Evolutionary conservation across 2,329 filamentous ascomycete genomes (phyloP).

Genomic region (Claviceps africana): DNA sequence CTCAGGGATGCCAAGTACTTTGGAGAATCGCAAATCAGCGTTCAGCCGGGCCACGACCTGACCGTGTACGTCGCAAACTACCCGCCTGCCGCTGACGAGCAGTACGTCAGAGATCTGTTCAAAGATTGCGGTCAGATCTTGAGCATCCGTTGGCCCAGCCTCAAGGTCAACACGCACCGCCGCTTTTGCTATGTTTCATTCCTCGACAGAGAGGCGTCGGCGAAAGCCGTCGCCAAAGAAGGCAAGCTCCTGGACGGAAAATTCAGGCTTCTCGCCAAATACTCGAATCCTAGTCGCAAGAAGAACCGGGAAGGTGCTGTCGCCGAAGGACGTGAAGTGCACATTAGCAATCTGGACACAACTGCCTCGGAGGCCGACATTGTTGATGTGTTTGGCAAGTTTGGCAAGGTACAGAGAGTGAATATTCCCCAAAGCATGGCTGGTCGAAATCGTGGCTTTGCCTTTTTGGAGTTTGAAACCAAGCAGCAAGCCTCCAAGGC

Average conservation of each 20-base stretch:
- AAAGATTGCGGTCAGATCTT: constrained; percentile 67
- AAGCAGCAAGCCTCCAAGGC: constrained; percentile 55
- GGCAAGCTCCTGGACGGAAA: constrained; percentile 54
- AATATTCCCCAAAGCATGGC: constrained; percentile 55
- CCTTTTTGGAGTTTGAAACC: constrained; percentile 63
- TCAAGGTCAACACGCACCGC: constrained; percentile 77
- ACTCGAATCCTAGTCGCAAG: constrained; percentile 69
- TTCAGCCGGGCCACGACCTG: constrained; percentile 60
- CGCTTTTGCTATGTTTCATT: constrained; percentile 98
- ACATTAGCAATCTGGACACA: constrained; percentile 55
- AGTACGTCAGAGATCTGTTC: constrained; percentile 55
- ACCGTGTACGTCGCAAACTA: constrained; percentile 90
- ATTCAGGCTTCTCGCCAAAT: constrained; percentile 59
- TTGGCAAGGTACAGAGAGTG: constrained; percentile 59
- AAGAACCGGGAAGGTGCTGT: constrained; percentile 67
- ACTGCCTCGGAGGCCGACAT: constrained; percentile 54
- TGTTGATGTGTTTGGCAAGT: constrained; percentile 55
- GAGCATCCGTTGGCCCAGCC: constrained; percentile 75
- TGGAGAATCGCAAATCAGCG: constrained; percentile 56
- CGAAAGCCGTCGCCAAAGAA: constrained; percentile 59
- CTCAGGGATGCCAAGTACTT: constrained; percentile 72
- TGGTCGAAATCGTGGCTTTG: constrained; percentile 61
- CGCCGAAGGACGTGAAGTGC: constrained; percentile 78
- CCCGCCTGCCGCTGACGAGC: constrained; percentile 59
- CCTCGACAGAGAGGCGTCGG: constrained; percentile 50